Base-by-base conservation (phyloP, 768 basidiomycete species). In the Antrodiella citrinella region DNA sequence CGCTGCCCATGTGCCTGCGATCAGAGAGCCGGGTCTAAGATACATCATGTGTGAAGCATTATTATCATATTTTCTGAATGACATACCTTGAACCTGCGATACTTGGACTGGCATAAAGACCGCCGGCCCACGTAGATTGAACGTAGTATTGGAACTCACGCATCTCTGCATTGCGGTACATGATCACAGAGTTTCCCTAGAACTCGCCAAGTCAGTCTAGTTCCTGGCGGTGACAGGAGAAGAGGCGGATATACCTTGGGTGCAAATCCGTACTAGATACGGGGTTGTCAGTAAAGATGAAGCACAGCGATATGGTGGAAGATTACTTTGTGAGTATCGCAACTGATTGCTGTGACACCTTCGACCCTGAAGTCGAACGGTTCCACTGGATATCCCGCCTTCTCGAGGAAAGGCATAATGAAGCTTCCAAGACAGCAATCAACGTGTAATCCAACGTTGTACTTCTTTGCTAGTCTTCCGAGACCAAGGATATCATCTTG, bases 1-100 rank as follows among this genome's bases (percentile, higher is more conserved):
- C 2, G 92, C 91, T 4, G 95, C 95, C 92, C 93, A 99, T 23
- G 92, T 84, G 43, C 90, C 95, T 21, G 95, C 95, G 52, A 99
- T 85, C 53, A 97, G 70, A 0, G 93, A 83, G 4, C 95, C 96
- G 0, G 94, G 90, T 35, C 94, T 91, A 57, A 24, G 46, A 44
- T 1, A 4, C n/a, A 11, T 35, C 18, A 41, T 12, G 22, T 20
- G 21, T 45, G 39, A 24, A n/a, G n/a, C n/a, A n/a, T n/a, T n/a
- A n/a, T n/a, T n/a, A n/a, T n/a, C n/a, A n/a, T n/a, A n/a, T n/a
- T n/a, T n/a, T n/a, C n/a, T n/a, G n/a, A n/a, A n/a, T n/a, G 0
- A 58, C 77, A 54, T 59, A 92, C 91, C 91, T 78, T 49, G 92
- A 94, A 9, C 93, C 93, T 45, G 93, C 86, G 58, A 96, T 70